These are phyloP conservation scores for Claviceps cyperi DNA, from an alignment of 2,329 filamentous ascomycete species.

Conservation along the genomic window DNA sequence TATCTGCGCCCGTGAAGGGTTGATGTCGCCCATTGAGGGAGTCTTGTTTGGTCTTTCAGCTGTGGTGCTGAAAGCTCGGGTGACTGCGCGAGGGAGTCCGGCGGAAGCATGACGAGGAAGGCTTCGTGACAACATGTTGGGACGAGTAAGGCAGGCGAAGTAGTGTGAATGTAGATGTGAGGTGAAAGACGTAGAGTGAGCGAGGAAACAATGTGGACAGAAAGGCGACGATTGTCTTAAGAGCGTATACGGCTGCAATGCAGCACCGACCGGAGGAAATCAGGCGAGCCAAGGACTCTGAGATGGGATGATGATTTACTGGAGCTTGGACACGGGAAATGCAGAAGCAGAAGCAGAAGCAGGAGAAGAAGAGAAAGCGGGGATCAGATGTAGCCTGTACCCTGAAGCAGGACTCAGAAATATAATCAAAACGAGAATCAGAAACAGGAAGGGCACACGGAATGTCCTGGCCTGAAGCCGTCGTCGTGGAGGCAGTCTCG, in stretches of 20 bases:
- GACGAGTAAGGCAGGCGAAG: slow-evolving; percentile 4
- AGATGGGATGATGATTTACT: no score
- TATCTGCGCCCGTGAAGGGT: slow-evolving; percentile 48
- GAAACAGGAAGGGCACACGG: background rate
- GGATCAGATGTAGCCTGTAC: background rate
- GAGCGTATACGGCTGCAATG: no score
- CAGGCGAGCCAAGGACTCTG: no score
- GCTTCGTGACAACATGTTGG: slow-evolving; percentile 4
- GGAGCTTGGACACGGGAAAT: no score
- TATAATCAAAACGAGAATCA: background rate
- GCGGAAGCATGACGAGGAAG: slow-evolving; percentile 28
- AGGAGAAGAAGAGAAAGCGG: background rate
- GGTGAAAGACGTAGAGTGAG: background rate
- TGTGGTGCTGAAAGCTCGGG: slow-evolving; percentile 45
- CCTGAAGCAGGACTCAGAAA: background rate
- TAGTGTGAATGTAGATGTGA: background rate
- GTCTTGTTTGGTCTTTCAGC: slow-evolving; percentile 29
- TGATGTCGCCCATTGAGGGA: slow-evolving; percentile 77
- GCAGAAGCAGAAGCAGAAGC: no score
- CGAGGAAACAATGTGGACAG: background rate
- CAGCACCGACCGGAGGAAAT: no score
- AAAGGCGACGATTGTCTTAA: no score
- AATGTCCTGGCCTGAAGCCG: slow-evolving; percentile 3
- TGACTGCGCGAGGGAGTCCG: slow-evolving; percentile 29
- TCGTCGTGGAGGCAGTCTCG: slow-evolving; percentile 16